Conservation (phyloP, 257 asterid genomes). For the Parsonsia alboflavescens region DNA sequence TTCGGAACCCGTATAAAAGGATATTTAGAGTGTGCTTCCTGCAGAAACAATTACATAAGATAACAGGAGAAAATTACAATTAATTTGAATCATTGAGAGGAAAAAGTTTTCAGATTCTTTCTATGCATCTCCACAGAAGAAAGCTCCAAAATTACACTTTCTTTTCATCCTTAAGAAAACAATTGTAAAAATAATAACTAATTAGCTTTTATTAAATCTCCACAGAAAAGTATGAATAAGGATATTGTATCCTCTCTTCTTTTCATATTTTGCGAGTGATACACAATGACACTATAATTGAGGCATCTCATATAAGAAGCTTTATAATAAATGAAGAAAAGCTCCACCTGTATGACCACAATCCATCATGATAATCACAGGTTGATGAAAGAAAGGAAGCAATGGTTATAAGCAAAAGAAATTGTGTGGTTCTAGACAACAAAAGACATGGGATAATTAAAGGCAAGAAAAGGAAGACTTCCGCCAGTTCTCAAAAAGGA, state of each 20-base stretch:
- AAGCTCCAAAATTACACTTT: neutral
- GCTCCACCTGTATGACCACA: neutral
- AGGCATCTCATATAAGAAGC: neutral
- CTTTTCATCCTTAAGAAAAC: neutral
- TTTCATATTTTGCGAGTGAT: neutral
- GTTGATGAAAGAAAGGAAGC: neutral
- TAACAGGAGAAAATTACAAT: neutral
- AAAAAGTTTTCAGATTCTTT: neutral
- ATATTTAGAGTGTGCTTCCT: slow-evolving; percentile 75
- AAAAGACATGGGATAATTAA: neutral
- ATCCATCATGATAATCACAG: neutral
- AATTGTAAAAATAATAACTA: neutral
- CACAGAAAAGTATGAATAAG: neutral
- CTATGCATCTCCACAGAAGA: neutral
- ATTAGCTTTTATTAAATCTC: neutral
- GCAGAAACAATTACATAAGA: slow-evolving; percentile 29
- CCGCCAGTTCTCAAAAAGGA: neutral
- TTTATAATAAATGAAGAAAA: neutral
- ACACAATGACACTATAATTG: neutral
- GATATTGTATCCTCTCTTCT: neutral
- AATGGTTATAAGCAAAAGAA: neutral
- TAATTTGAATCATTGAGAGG: neutral
- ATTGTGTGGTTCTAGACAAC: neutral
- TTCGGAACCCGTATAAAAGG: slow-evolving; percentile 66
- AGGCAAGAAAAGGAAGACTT: neutral